Conservation (phyloP, 306 rosid genomes). For the Adenanthera pavonina region DNA sequence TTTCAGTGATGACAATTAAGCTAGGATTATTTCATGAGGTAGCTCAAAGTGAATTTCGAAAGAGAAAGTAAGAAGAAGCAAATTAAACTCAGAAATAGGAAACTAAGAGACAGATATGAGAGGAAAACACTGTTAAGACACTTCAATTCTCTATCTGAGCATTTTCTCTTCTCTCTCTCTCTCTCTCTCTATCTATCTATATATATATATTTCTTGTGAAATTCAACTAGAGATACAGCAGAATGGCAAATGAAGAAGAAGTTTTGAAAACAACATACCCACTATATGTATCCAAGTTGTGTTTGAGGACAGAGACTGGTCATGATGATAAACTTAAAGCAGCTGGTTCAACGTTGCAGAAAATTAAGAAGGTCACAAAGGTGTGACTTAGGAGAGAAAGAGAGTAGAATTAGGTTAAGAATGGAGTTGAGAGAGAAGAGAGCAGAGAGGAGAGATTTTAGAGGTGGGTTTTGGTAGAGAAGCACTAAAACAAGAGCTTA, state of each 20-base stretch:
- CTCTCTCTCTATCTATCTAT: not conserved
- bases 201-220: not conserved
- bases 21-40: not conserved
- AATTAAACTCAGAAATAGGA: slow-evolving; percentile 19
- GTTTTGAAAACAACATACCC: slow-evolving; percentile 17
- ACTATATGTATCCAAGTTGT: not conserved
- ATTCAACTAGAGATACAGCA: slow-evolving; percentile 18
- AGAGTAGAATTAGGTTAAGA: slow-evolving; percentile 29
- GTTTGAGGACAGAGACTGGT: not conserved
- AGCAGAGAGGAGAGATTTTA: slow-evolving; percentile 19
- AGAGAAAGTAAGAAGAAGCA: not conserved
- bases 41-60: slow-evolving; percentile 28
- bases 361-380: slow-evolving; percentile 3
- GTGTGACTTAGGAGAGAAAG: slow-evolving; percentile 35
- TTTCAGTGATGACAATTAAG: slow-evolving; percentile 6
- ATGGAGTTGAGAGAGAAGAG: not conserved
- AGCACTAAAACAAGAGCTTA: slow-evolving; percentile 66
- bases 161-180: slow-evolving; percentile 7
- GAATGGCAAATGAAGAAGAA: slow-evolving; percentile 1
- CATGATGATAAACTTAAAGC: slow-evolving; percentile 12
- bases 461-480: slow-evolving; percentile 49
- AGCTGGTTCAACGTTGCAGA: slow-evolving; percentile 18
- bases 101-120: not conserved
- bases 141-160: not conserved
- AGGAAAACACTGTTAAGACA: slow-evolving; percentile 35